Evolutionary conservation across 192 early-diverging fungal genomes (phyloP), one percentile per base, ranked within the genome.

Genomic region (Coemansia sp.): DNA sequence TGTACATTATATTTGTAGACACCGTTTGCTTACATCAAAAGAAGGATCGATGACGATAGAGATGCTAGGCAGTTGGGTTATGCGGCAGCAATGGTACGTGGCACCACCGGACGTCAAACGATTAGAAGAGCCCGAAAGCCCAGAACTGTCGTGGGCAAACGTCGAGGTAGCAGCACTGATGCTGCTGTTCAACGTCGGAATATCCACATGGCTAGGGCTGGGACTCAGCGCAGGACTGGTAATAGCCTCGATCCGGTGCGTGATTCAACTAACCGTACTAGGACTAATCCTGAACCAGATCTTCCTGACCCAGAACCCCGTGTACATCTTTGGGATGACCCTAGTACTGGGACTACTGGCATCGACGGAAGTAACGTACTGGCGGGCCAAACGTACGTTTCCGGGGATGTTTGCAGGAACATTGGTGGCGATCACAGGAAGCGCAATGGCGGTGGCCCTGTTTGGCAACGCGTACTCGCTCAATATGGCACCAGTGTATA

Each of bases 181-280:
- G 30, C 83, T 92, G 20, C 48, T 82, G 14, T 59, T 84, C 50
- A 88, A 89, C 55, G 84, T 83, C 53, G 52, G 55, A 2, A 69
- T 90, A 22, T 90, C 88, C 2, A 34, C 83, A n/a, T 72, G 65
- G 41, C 72, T 95, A 19, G 85, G 88, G 1, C 81, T 93, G 20
- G 83, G 85, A 2, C 61, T 95, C 6, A 86, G 86, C 64, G 68
- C 50, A n/a, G 85, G 84, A 2, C 64, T 95, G 9, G 70, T 91
- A 13, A 72, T 94, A 6, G 79, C 89, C 6, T 81, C 90, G 0
- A 54, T 86, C 50, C 85, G 92, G 20, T 92, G 89, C 64, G 66
- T 93, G 25, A 77, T 88, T 19, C 93, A 95, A 62, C 79, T 95
- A 34, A 86, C 87, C 2, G 53, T 90, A 20, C 86, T 95, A 80